A percentile compares a stretch with the other conserved stretches of the same genome.
phyloP scores from a whole-genome alignment of 225 moss, liverwort and hornwort genomes.

The Bryum argenteum region DNA sequence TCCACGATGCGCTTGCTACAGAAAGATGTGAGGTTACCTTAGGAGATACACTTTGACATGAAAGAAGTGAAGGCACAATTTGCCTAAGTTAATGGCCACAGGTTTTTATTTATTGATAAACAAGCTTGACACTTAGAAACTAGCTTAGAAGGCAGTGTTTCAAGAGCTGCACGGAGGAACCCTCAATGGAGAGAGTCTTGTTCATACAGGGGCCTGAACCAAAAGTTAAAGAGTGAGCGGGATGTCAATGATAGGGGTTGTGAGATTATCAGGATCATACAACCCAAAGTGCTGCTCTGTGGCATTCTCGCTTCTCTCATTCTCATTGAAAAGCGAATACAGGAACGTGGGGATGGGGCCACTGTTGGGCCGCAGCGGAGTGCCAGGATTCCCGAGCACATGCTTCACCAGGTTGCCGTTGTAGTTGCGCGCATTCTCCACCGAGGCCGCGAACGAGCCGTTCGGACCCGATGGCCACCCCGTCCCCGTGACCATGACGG shows the following conservation, averaged over 20 bases:
- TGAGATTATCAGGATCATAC: not conserved
- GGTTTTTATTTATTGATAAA: no score
- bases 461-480: constrained; percentile 58
- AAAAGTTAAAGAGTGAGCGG: not conserved
- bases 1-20: no score
- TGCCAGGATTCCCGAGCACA: constrained; percentile 44
- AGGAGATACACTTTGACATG: no score
- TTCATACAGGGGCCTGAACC: not conserved
- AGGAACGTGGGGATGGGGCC: constrained; percentile 52
- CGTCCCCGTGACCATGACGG: constrained; percentile 46
- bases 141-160: no score
- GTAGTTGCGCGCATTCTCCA: constrained; percentile 47
- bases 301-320: constrained; percentile 33
- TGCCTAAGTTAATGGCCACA: no score
- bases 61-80: no score
- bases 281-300: constrained; percentile 58
- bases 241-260: constrained; percentile 11
- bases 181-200: not conserved
- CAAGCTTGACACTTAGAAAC: no score
- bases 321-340: constrained; percentile 60
- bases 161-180: no score
- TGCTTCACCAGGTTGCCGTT: constrained; percentile 58
- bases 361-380: constrained; percentile 46
- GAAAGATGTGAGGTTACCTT: no score
- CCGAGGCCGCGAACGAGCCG: constrained; percentile 34